Base-by-base conservation (phyloP, 805 yeast genomes). In the Saturnispora kantuleensis region DNA sequence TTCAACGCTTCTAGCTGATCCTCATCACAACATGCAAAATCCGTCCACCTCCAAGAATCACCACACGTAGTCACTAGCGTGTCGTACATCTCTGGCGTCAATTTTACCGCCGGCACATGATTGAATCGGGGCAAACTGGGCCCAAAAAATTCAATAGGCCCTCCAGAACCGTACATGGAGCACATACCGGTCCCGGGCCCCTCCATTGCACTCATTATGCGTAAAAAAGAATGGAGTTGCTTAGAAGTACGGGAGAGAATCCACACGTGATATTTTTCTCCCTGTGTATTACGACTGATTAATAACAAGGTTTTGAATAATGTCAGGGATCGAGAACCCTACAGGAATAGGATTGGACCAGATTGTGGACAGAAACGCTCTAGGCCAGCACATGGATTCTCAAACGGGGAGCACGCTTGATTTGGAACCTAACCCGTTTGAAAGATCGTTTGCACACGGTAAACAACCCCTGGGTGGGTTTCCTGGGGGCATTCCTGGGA, bases 401-500 rank as follows among this genome's bases (percentile, higher is more conserved):
- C 26, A 21, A 21, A 21, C 26, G 8, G 38, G 33, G 10, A 54
- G 54, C 49, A 54, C 60, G 2, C 47, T 63, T 16, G 67, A 62
- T 44, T 43, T 88, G 47, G 98, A 93, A 62, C 96, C 93, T 9
- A 90, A 90, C 56, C 97, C 97, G 4, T 90, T 90, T 59, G 98
- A 90, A 63, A 84, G 83, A 62, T 84, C 95, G 41, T 90, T 90
- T 66, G 96, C 62, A 6, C 56, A 47, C 42, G 48, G 56, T 18
- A 53, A 49, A 28, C 28, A 47, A 29, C 33, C 37, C 15, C 28
- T 9, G 32, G 33, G 33, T 18, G 18, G 10, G 4, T n/a, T 26
- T 21, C 15, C 16, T 28, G 29, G n/a, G 18, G 13, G 34, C 12
- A 11, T 13, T 8, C n/a, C 33, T 4, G 11, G 16, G n/a, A 38